A percentile compares a stretch with the other conserved stretches of the same genome.
These are phyloP conservation scores for Baorangia bicolor DNA, from an alignment of 768 basidiomycete species.

Conservation along the genomic window DNA sequence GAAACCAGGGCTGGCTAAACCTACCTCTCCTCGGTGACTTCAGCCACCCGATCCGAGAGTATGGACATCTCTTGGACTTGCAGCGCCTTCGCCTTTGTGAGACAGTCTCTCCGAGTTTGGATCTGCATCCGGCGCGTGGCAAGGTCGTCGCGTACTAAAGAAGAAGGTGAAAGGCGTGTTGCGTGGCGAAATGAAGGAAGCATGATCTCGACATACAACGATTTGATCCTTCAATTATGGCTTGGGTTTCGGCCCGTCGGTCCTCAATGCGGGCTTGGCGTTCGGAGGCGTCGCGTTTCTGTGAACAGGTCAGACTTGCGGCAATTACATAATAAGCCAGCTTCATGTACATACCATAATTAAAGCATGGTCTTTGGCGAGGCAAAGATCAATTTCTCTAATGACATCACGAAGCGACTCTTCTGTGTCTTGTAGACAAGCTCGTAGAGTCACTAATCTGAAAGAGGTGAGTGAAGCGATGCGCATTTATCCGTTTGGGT, in stretches of 20 bases:
- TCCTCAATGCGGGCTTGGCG: slow-evolving; percentile 54
- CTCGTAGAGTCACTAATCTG: slow-evolving; percentile 55
- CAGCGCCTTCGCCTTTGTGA: slow-evolving; percentile 43
- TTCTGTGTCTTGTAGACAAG: slow-evolving; percentile 51
- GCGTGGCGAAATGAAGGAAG: slow-evolving; percentile 22
- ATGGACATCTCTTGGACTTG: slow-evolving; percentile 32
- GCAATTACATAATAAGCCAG: slow-evolving; percentile 24
- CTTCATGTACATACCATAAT: slow-evolving; percentile 38
- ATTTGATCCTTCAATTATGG: slow-evolving; percentile 43
- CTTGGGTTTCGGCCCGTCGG: slow-evolving; percentile 43
- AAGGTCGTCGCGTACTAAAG: slow-evolving; percentile 44
- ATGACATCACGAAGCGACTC: slow-evolving; percentile 49
- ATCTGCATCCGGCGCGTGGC: slow-evolving; percentile 45
- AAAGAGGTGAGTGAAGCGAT: slow-evolving; percentile 1
- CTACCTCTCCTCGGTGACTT: slow-evolving; percentile 42
- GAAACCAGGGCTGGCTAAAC: slow-evolving; percentile 7
- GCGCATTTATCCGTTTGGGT: background rate
- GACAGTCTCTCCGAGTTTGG: slow-evolving; percentile 43
- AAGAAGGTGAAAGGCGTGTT: slow-evolving; percentile 12
- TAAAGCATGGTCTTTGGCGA: slow-evolving; percentile 41
- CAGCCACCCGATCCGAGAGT: slow-evolving; percentile 30
- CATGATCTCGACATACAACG: slow-evolving; percentile 41
- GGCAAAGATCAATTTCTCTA: slow-evolving; percentile 44
- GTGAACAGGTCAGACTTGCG: slow-evolving; percentile 24
- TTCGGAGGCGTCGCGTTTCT: slow-evolving; percentile 72